A percentile compares a stretch with the other conserved stretches of the same genome.
Conservation (phyloP, 1,284 basidiomycete genomes). For the Cutaneotrichosporon curvatum region DNA sequence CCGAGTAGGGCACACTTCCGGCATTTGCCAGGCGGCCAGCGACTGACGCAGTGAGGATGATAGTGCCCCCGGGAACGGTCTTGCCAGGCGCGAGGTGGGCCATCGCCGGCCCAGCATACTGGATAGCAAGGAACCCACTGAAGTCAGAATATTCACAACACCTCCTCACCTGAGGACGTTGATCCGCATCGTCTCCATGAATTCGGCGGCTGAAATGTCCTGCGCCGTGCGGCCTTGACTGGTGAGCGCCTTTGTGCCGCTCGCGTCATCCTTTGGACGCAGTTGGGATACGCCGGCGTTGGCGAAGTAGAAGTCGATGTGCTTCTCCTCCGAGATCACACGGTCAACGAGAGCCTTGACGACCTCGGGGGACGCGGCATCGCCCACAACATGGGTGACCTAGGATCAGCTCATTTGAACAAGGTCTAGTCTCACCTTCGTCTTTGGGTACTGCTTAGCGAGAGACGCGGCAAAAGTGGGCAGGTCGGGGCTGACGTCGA, state of each 20-base stretch:
- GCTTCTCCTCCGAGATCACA: constrained; percentile 70
- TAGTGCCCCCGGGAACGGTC: constrained; percentile 64
- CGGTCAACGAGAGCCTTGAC: constrained; percentile 64
- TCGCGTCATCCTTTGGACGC: constrained; percentile 4
- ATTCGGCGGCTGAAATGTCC: constrained; percentile 50
- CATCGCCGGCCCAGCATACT: constrained; percentile 79
- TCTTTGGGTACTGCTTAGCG: constrained; percentile 61
- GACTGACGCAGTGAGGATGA: constrained; percentile 84
- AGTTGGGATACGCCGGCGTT: constrained; percentile 55
- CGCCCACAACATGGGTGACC: constrained; percentile 55
- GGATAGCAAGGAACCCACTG: constrained; percentile 77
- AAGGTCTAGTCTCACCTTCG: constrained; percentile 54
- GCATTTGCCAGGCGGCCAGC: constrained; percentile 81
- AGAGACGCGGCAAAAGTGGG: constrained; percentile 65
- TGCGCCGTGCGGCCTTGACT: neutral
- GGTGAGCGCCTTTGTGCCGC: neutral
- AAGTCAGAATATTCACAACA: neutral
- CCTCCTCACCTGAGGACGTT: constrained; percentile 57
- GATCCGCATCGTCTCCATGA: constrained; percentile 68
- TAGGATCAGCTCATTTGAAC: neutral
- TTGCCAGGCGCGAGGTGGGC: constrained; percentile 56
- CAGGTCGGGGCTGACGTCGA: constrained; percentile 68
- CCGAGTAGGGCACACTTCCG: constrained; percentile 77
- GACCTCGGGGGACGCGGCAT: constrained; percentile 70
- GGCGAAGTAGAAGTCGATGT: constrained; percentile 87